phyloP scores from a whole-genome alignment of 192 early-diverging fungal genomes.

The Paraglomus brasilianum region DNA sequence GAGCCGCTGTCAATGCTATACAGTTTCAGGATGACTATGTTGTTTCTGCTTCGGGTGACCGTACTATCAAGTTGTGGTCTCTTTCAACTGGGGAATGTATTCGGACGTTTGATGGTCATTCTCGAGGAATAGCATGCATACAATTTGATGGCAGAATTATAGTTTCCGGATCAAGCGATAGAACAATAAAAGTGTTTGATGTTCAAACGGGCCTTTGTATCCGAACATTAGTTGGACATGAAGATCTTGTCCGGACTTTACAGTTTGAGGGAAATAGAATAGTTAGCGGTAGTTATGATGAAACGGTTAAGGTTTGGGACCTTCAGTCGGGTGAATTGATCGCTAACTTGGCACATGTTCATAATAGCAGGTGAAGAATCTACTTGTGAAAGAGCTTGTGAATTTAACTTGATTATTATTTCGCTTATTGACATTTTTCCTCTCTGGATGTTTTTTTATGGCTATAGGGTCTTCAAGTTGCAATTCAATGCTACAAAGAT shows the following conservation, averaged over 20 bases:
- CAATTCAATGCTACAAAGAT: constrained; percentile 81
- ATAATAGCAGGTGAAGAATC: constrained; percentile 49
- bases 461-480: constrained; percentile 71
- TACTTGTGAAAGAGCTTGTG: too few species aligned
- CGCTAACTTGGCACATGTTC: constrained; percentile 53
- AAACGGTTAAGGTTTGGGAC: constrained; percentile 87
- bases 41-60: constrained; percentile 77
- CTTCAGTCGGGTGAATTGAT: constrained; percentile 62
- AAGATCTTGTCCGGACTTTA: constrained; percentile 69
- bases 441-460: constrained; percentile 1
- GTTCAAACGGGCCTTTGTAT: constrained; percentile 45
- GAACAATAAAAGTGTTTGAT: constrained; percentile 71
- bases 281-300: constrained; percentile 88
- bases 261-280: constrained; percentile 64
- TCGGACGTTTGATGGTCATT: constrained; percentile 69
- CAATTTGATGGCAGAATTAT: constrained; percentile 85
- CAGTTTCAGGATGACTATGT: constrained; percentile 58
- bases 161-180: constrained; percentile 81
- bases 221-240: constrained; percentile 55
- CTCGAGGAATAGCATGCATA: constrained; percentile 83
- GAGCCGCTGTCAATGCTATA: constrained; percentile 83
- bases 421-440: constrained; percentile 1
- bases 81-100: constrained; percentile 66
- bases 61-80: constrained; percentile 84
- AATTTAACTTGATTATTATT: not conserved